phyloP scores from a whole-genome alignment of 306 rosid genomes.

The Trifolium fragiferum region DNA sequence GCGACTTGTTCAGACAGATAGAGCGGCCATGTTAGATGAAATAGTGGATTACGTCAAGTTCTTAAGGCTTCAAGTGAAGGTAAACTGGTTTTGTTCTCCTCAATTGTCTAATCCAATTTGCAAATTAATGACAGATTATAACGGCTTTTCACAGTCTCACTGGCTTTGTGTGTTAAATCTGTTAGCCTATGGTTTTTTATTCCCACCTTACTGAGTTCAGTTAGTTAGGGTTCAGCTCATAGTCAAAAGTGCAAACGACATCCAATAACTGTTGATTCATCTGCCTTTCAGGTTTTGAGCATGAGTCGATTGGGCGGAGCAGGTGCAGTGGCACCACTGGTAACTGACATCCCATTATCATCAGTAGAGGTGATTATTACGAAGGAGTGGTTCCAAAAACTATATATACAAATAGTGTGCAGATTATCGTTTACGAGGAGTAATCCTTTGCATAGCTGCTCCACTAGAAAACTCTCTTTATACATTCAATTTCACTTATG shows the following conservation, averaged over 20 bases:
- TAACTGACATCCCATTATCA: conserved; percentile 90
- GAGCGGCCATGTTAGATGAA: conserved; percentile 99
- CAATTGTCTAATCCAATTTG: background rate
- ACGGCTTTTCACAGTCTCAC: conserved; percentile 1
- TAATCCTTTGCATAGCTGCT: background rate
- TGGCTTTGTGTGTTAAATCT: background rate
- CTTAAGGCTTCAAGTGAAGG: conserved; percentile 98
- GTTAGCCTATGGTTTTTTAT: conserved; percentile 21
- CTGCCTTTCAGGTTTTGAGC: conserved; percentile 87
- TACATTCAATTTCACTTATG: background rate
- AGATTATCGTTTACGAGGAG: background rate
- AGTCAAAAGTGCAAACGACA: conserved; percentile 22
- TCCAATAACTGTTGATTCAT: conserved; percentile 23
- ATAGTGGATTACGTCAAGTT: conserved; percentile 98
- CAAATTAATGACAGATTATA: conserved; percentile 18
- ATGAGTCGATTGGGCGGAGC: conserved; percentile 99
- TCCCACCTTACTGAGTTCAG: conserved; percentile 3
- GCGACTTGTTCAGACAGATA: conserved; percentile 71
- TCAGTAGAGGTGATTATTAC: conserved; percentile 79
- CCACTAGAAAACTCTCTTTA: background rate
- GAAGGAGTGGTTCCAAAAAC: conserved; percentile 6
- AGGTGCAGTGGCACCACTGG: conserved; percentile 98
- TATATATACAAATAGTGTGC: background rate
- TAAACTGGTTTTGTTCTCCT: conserved; percentile 39
- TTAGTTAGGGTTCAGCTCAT: conserved; percentile 35